Evolutionary conservation across 73 alveolate species (phyloP).

Genomic region (Symbiodinium pilosum): DNA sequence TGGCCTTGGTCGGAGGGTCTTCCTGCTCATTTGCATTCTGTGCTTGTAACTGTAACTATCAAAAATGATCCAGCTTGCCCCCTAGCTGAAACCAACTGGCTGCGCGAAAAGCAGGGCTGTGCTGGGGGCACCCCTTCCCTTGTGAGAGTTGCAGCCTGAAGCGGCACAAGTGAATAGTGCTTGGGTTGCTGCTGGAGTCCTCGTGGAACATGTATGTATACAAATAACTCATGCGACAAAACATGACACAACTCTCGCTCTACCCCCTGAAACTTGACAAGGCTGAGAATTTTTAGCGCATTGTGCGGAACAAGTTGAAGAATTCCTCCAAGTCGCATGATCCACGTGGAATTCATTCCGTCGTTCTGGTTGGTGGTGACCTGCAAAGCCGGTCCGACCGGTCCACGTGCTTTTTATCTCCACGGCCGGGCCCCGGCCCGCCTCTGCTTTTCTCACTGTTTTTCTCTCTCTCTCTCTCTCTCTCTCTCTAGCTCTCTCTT

Average conservation of each 20-base stretch:
- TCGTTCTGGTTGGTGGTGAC: slow-evolving; percentile 65
- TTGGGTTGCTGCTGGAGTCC: neutral
- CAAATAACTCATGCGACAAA: neutral
- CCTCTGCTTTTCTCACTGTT: no score
- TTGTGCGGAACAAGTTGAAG: neutral
- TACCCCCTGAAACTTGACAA: neutral
- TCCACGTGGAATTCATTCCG: slow-evolving; percentile 61
- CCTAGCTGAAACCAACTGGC: no score
- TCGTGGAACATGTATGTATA: neutral
- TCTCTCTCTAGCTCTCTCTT: no score
- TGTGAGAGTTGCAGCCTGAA: neutral
- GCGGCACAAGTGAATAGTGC: neutral
- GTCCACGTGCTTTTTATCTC: no score
- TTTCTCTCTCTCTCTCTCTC: no score
- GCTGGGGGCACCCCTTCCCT: no score
- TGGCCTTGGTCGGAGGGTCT: no score
- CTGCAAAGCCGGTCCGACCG: slow-evolving; percentile 5
- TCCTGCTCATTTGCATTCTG: no score
- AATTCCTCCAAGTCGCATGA: slow-evolving; percentile 22
- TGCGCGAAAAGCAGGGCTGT: no score
- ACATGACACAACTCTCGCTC: neutral
- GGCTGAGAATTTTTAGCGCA: neutral
- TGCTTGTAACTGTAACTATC: no score
- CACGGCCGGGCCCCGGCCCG: no score
- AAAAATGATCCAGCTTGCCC: no score